Evolutionary conservation across 495 filamentous ascomycete genomes (phyloP).

Genomic region (Lasiosphaeriaceae sp.): DNA sequence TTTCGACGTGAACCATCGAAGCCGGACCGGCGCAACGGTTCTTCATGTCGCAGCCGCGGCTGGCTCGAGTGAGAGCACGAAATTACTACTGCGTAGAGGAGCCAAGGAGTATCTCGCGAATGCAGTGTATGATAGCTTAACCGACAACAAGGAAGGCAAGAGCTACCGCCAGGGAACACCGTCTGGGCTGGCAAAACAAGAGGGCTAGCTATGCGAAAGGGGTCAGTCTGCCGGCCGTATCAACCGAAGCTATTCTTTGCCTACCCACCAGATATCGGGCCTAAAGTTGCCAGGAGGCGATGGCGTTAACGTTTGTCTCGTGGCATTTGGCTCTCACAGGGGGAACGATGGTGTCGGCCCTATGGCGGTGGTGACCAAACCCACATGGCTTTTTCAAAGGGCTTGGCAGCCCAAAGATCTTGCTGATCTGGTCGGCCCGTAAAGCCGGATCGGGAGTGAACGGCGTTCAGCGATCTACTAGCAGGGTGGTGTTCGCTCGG

Average conservation of each 20-base stretch:
- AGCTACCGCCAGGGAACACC: constrained; percentile 12
- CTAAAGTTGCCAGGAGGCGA: too few relatives aligned
- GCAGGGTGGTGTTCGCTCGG: not conserved
- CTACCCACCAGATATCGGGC: not conserved
- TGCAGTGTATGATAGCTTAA: constrained; percentile 8
- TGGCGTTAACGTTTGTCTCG: too few relatives aligned
- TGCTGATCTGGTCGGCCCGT: constrained; percentile 23
- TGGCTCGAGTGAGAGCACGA: constrained; percentile 8
- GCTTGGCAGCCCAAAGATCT: not conserved
- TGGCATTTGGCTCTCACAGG: too few relatives aligned
- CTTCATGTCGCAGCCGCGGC: constrained; percentile 12
- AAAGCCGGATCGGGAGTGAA: constrained; percentile 20
- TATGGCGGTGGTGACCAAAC: too few relatives aligned
- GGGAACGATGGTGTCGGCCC: too few relatives aligned
- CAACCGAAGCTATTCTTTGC: too few relatives aligned
- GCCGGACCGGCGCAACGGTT: constrained; percentile 14
- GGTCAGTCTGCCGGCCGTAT: too few relatives aligned
- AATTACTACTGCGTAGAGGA: constrained; percentile 14
- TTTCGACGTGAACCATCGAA: constrained; percentile 16
- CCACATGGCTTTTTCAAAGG: not conserved
- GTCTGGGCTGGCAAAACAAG: constrained; percentile 13
- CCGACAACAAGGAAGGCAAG: constrained; percentile 1
- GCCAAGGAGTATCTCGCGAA: constrained; percentile 11
- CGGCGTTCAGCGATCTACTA: constrained; percentile 5
- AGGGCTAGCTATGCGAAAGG: not conserved